Evolutionary conservation across 208 protist genomes (phyloP), one percentile per base, ranked within the genome.

Genomic region (Leishmania lainsoni): DNA sequence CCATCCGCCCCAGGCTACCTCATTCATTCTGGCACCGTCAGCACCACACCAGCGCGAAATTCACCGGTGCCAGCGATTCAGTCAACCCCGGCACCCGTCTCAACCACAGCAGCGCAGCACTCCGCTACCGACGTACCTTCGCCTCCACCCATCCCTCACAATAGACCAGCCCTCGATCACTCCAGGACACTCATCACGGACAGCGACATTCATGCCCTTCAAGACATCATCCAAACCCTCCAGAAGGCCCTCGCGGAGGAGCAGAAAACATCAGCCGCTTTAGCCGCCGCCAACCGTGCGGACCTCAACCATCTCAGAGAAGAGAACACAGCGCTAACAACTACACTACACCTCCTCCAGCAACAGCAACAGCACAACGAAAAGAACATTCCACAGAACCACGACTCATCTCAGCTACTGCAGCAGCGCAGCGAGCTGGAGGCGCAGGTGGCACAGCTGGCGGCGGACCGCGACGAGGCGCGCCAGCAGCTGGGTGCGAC

Each of bases 141-240:
- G 0, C 0, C 49, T 2, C 2, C 49, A n/a, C 0, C 0, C 45
- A 16, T 59, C 49, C 71, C 49, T 8, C 22, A 65, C 3, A 16
- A 26, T 1, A 14, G 39, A 1, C 8, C 0, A 39, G 12, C 12
- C 29, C 6, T 20, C 0, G 9, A 29, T 29, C 22, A 39, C 0
- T 29, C 12, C 0, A 39, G 48, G 2, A 76, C 59, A 0, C 29
- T 17, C 0, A 20, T 83, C 6, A 75, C 20, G 45, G 75, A 69
- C 4, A 42, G 17, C 42, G 80, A 87, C 58, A 0, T 85, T 0
- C 69, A 59, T 0, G 74, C 71, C 0, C 79, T 87, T 0, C 83
- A 81, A 22, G 56, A 45, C 45, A 69, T 87, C 72, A 78, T 87
- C 51, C 35, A 81, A 32, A 87, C 72, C 0, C 80, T 87, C 0